phyloP scores from a whole-genome alignment of 2,329 filamentous ascomycete species.

The Hymenoscyphus occultus region DNA sequence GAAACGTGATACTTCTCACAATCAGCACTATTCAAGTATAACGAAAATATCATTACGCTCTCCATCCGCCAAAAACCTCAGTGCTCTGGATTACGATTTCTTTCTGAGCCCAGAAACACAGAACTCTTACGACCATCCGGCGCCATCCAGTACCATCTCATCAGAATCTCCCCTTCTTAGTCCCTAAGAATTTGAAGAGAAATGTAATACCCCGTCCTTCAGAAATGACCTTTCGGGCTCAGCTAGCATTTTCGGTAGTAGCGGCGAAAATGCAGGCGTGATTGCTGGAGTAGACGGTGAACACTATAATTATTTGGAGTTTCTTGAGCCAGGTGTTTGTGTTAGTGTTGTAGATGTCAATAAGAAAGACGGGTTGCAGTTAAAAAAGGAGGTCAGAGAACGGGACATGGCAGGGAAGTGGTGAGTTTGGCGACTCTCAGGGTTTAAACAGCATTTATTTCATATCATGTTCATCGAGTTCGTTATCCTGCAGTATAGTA shows the following conservation, averaged over 20 bases:
- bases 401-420: neutral
- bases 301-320: neutral
- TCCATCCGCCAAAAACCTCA: neutral
- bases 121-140: neutral
- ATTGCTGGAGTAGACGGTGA: neutral
- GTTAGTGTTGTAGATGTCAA: neutral
- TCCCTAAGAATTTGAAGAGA: neutral
- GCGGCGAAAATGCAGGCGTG: neutral
- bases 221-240: neutral
- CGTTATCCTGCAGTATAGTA: too few species aligned
- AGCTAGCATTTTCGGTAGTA: neutral
- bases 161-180: conserved; percentile 9
- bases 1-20: neutral
- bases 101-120: neutral
- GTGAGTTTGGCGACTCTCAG: neutral
- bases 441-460: neutral
- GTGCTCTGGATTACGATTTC: neutral
- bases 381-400: neutral
- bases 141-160: neutral
- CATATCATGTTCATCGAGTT: neutral
- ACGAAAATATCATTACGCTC: conserved; percentile 2
- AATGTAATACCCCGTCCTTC: neutral
- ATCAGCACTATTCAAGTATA: neutral
- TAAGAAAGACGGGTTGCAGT: neutral
- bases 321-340: neutral